phyloP scores from a whole-genome alignment of 169 alveolate genomes.

The Perkinsus olseni region DNA sequence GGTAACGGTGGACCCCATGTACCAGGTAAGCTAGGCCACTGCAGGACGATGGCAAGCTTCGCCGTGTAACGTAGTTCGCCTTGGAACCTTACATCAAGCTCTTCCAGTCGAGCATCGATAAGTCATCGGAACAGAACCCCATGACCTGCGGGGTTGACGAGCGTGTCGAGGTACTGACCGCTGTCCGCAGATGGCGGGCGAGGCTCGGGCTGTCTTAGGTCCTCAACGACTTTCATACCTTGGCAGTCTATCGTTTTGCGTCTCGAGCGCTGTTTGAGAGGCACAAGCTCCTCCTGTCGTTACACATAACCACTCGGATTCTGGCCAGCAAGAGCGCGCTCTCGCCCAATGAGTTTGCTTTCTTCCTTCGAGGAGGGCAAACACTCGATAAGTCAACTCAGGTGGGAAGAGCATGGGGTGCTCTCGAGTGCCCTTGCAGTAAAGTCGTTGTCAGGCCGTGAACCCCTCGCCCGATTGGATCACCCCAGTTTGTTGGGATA shows the following conservation, averaged over 20 bases:
- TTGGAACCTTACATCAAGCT: conserved; percentile 74
- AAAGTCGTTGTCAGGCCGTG: conserved; percentile 43
- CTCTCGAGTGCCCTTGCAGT: neutral
- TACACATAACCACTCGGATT: conserved; percentile 71
- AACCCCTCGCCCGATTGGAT: conserved; percentile 84
- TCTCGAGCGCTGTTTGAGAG: conserved; percentile 83
- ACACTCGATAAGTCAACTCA: conserved; percentile 53
- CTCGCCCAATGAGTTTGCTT: conserved; percentile 67
- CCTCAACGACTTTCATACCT: conserved; percentile 62
- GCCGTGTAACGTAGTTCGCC: conserved; percentile 69
- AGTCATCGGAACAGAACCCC: conserved; percentile 46
- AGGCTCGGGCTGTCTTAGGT: neutral
- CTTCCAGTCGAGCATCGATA: conserved; percentile 68
- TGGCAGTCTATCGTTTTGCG: conserved; percentile 61
- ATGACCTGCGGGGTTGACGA: conserved; percentile 56
- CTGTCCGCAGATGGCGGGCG: neutral
- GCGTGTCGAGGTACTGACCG: conserved; percentile 40
- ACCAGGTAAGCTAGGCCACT: conserved; percentile 37
- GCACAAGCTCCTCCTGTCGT: conserved; percentile 78
- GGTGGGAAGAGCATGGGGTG: neutral
- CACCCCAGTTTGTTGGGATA: conserved; percentile 72
- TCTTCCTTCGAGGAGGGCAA: conserved; percentile 80
- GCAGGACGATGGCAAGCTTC: too few relatives aligned
- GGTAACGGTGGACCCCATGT: conserved; percentile 83
- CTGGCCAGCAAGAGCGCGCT: conserved; percentile 59